A percentile compares a stretch with the other conserved stretches of the same genome.
Evolutionary conservation across 140 eudicot genomes (phyloP).

Genomic region (Oenanthe javanica): DNA sequence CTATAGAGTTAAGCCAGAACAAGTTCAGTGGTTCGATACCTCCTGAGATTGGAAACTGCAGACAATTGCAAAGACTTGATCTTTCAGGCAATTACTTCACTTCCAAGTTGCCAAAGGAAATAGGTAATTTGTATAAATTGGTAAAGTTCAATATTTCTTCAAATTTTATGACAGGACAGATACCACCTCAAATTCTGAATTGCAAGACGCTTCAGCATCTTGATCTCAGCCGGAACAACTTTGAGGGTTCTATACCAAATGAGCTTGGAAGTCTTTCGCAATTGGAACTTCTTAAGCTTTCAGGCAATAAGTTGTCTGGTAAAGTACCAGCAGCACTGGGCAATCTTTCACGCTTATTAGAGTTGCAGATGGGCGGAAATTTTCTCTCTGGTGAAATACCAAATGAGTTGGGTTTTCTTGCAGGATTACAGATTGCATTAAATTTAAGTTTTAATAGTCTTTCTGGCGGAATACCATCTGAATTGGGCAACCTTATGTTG

Average conservation of each 20-base stretch:
- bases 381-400: slow-evolving; percentile 64
- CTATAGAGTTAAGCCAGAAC: slow-evolving; percentile 75
- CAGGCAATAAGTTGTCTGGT: slow-evolving; percentile 80
- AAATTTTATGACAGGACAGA: slow-evolving; percentile 53
- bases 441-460: slow-evolving; percentile 76
- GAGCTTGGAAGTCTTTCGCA: slow-evolving; percentile 64
- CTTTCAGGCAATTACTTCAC: slow-evolving; percentile 66
- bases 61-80: slow-evolving; percentile 75
- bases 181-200: slow-evolving; percentile 55
- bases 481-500: slow-evolving; percentile 75
- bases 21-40: slow-evolving; percentile 71
- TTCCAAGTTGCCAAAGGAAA: slow-evolving; percentile 59
- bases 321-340: slow-evolving; percentile 66
- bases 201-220: slow-evolving; percentile 87
- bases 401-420: slow-evolving; percentile 60
- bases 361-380: slow-evolving; percentile 92
- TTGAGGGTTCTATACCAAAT: slow-evolving; percentile 44
- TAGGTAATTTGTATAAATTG: slow-evolving; percentile 49
- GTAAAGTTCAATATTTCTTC: slow-evolving; percentile 79
- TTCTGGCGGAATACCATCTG: slow-evolving; percentile 64
- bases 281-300: slow-evolving; percentile 66
- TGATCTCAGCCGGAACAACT: slow-evolving; percentile 70
- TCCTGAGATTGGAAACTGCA: slow-evolving; percentile 51
- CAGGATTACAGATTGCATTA: slow-evolving; percentile 74
- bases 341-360: slow-evolving; percentile 69